Conservation (phyloP, 805 yeast species). For the Zygosaccharomyces kombuchaensis region DNA sequence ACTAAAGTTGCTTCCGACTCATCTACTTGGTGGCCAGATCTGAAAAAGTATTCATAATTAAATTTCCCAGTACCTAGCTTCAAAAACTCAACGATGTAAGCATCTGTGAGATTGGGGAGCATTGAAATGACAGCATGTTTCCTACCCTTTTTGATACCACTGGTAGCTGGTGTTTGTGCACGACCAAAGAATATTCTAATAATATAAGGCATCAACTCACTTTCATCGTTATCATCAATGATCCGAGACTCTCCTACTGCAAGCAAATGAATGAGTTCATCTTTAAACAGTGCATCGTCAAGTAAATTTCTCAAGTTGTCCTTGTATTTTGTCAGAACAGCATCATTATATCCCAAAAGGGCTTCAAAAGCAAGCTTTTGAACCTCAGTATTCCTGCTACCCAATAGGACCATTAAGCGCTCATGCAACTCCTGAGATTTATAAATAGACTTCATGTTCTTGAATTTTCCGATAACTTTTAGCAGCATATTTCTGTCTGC, state of each 20-base stretch:
- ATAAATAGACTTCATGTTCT: conserved; percentile 52
- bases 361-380: conserved; percentile 73
- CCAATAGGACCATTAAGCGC: conserved; percentile 51
- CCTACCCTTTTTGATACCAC: conserved; percentile 68
- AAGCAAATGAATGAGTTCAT: conserved; percentile 68
- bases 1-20: conserved; percentile 29
- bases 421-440: conserved; percentile 50
- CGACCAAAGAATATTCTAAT: conserved; percentile 81
- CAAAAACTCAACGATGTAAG: conserved; percentile 56
- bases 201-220: conserved; percentile 61
- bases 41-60: conserved; percentile 37
- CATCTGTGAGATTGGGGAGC: conserved; percentile 51
- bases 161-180: conserved; percentile 62
- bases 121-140: conserved; percentile 66
- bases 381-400: conserved; percentile 54
- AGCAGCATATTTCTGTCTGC: conserved; percentile 57
- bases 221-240: conserved; percentile 59
- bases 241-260: conserved; percentile 44
- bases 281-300: conserved; percentile 81
- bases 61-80: conserved; percentile 56
- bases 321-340: conserved; percentile 57
- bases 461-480: conserved; percentile 60
- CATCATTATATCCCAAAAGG: conserved; percentile 58
- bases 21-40: conserved; percentile 22
- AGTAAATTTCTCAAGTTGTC: conserved; percentile 70